Evolutionary conservation across 108 stramenopile genomes (phyloP), one percentile per base, ranked within the genome.

Genomic region (Nannochloropsis salina): DNA sequence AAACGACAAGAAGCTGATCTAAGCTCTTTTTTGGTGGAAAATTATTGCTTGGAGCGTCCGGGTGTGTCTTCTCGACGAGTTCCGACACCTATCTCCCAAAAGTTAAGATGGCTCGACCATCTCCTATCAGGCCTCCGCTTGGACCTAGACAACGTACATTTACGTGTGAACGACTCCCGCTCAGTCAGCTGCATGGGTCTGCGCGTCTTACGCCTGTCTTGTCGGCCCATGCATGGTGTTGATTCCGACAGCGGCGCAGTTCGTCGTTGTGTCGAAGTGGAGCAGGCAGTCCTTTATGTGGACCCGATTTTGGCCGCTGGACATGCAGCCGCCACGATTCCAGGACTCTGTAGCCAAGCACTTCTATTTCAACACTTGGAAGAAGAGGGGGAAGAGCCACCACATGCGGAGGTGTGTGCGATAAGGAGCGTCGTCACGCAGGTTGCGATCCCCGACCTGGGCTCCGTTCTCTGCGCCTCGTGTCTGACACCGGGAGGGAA

Each of bases 151-250:
- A n/a, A 15, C 61, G 15, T 74, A n/a, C 61, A n/a, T n/a, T 74
- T 74, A n/a, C 6, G 61, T 3, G 6, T 74, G 20, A 74, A 74
- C 61, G 61, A 74, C 61, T 74, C 15, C 61, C 15, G n/a, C 15
- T 74, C 61, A 15, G 61, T n/a, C 61, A 74, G 61, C 61, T 74
- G 61, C 61, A 74, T 74, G 61, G 61, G 61, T 8, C n/a, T 74
- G 61, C 61, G n/a, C 4, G 8, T 74, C 61, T n/a, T 15, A n/a
- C 61, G 8, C 3, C n/a, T 74, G 61, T 74, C 61, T n/a, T 74
- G 61, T n/a, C 20, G 6, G 6, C 61, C 61, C 61, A 51, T 51
- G 47, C 47, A 12, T 51, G 12, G 15, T 15, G 0, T 51, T 51
- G 12, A 51, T 51, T 10, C 15, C 61, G n/a, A n/a, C 61, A 74